Percentiles rank a stretch among this genome's conserved stretches.
Evolutionary conservation across 2,329 filamentous ascomycete genomes (phyloP).

Genomic region (Talaromyces sp.): DNA sequence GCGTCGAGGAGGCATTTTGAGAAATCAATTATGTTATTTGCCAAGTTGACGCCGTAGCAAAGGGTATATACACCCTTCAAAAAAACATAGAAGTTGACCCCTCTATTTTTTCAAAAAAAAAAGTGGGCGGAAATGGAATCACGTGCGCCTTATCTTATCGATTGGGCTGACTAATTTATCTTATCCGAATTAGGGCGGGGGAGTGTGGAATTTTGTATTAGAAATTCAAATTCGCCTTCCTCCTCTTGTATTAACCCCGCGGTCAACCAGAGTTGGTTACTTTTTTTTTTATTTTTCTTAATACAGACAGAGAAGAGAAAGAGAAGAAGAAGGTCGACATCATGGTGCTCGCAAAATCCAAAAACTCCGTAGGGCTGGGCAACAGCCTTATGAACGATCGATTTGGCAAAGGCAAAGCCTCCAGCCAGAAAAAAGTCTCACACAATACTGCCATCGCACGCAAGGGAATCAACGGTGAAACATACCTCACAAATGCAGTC

Average conservation of each 20-base stretch:
- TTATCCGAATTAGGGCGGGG: constrained; percentile 24
- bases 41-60: background rate
- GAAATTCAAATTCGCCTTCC: constrained; percentile 11
- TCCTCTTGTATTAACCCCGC: constrained; percentile 4
- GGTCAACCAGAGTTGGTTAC: background rate
- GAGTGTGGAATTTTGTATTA: constrained; percentile 15
- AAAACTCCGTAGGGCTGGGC: constrained; percentile 89
- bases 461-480: constrained; percentile 70
- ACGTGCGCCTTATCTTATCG: constrained; percentile 18
- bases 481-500: constrained; percentile 85
- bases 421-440: constrained; percentile 70
- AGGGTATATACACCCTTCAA: background rate
- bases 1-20: constrained; percentile 67
- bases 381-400: constrained; percentile 99
- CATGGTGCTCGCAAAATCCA: constrained; percentile 85
- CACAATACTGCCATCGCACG: constrained; percentile 63
- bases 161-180: constrained; percentile 27
- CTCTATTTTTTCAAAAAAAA: constrained; percentile 1
- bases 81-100: background rate
- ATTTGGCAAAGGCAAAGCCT: constrained; percentile 87
- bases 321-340: constrained; percentile 20
- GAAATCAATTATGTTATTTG: background rate
- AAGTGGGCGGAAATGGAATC: constrained; percentile 16
- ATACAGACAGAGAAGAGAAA: background rate
- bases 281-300: background rate